Evolutionary conservation across 768 basidiomycete species (phyloP), one percentile per base, ranked within the genome.

Genomic region (Boletus edulis): DNA sequence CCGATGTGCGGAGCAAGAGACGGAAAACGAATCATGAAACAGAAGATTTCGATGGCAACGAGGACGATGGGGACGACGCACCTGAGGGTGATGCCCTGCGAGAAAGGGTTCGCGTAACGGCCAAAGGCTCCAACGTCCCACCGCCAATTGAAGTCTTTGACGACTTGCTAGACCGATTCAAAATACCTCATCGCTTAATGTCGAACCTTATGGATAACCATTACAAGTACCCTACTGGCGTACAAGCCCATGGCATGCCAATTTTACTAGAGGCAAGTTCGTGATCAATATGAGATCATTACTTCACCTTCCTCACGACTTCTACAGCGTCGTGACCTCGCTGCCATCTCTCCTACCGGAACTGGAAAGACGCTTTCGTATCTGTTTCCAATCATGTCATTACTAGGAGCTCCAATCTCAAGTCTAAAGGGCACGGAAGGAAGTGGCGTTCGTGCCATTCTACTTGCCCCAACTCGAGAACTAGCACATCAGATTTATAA

Each of bases 341-440:
- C 91, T 50, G 96, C 95, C 29, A 89, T 98, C 18, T 97, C 97
- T 1, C 97, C 97, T 0, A 99, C 97, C 6, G 97, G 97, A 47
- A 95, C 92, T 11, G 97, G 97, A 56, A 99, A 99, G 76, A 99
- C 97, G 1, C 78, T 98, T 7, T 83, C 94, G 0, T 99, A 98
- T 71, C 78, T 97, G 14, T 73, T 97, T 15, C 95, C 97, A 0
- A 77, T 93, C 22, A 80, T 98, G 55, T 75, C 83, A 12, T 70
- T 75, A 17, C 72, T 93, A 7, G 73, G 72, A 14, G 69, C 77
- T 4, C 91, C 91, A 7, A 67, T 77, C 10, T 73, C 83, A 31
- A 79, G 76, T 52, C 66, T 75, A 37, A 78, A 79, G 51, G 58
- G 60, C 27, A 72, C 78, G 17, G 59, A 68, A 32, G 83, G 82